phyloP scores from a whole-genome alignment of 225 moss, liverwort and hornwort genomes.

The Physcomitrium patens region DNA sequence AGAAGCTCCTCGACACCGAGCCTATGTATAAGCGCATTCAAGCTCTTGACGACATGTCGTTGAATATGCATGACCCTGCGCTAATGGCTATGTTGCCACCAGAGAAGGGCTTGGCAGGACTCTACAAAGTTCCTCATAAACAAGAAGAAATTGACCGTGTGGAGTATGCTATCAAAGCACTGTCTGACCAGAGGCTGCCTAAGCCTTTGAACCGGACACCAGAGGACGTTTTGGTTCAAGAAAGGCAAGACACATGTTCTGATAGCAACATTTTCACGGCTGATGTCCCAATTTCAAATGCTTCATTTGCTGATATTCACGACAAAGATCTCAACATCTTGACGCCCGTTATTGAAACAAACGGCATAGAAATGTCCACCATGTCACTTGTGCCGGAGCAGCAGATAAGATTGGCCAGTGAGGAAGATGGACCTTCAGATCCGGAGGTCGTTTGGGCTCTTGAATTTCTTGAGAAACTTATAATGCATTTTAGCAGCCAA shows the following conservation, averaged over 20 bases:
- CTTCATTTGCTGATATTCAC: not conserved
- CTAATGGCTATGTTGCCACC: constrained; percentile 27
- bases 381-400: constrained; percentile 25
- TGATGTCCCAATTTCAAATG: constrained; percentile 12
- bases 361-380: not conserved
- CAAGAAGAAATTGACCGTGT: constrained; percentile 28
- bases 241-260: constrained; percentile 18
- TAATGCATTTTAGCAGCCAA: constrained; percentile 41
- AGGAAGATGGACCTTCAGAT: constrained; percentile 37
- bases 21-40: constrained; percentile 54
- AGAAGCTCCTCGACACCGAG: constrained; percentile 50
- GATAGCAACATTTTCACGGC: constrained; percentile 6
- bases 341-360: not conserved
- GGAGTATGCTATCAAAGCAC: constrained; percentile 20
- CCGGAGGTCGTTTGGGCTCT: constrained; percentile 65
- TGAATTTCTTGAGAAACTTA: constrained; percentile 47
- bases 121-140: constrained; percentile 28
- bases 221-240: constrained; percentile 27
- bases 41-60: constrained; percentile 40
- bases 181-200: not conserved
- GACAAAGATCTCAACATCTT: not conserved
- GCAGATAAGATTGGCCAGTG: constrained; percentile 1
- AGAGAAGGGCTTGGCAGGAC: constrained; percentile 19
- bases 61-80: constrained; percentile 28
- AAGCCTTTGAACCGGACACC: not conserved